A percentile compares a stretch with the other conserved stretches of the same genome.
These are phyloP conservation scores for Hypholoma fasciculare DNA, from an alignment of 768 basidiomycete species.

Conservation along the genomic window DNA sequence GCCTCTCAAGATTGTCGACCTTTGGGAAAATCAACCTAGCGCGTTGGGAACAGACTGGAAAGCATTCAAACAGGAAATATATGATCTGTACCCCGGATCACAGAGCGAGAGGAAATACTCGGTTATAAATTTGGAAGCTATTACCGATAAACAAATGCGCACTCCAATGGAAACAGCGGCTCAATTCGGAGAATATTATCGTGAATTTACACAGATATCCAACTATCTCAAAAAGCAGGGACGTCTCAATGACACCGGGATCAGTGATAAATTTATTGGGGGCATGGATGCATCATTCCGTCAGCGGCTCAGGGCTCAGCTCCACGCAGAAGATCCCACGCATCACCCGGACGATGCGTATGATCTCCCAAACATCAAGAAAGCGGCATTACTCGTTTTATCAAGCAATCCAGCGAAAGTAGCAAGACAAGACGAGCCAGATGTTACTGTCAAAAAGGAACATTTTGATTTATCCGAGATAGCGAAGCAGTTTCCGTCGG, in stretches of 20 bases:
- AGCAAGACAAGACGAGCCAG: neutral
- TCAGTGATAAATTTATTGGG: neutral
- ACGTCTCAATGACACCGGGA: neutral
- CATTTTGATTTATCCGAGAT: too few species aligned
- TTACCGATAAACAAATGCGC: slow-evolving; percentile 5
- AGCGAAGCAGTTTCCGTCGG: neutral
- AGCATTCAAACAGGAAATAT: slow-evolving; percentile 5
- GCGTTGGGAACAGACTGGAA: neutral
- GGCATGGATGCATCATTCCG: neutral
- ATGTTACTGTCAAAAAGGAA: neutral
- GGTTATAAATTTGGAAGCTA: slow-evolving; percentile 2
- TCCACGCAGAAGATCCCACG: neutral
- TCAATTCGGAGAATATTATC: slow-evolving; percentile 5
- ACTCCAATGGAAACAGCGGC: slow-evolving; percentile 1
- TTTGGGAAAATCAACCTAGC: neutral
- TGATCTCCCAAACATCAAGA: neutral
- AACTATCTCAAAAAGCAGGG: slow-evolving; percentile 2
- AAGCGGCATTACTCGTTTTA: neutral
- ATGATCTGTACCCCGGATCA: slow-evolving; percentile 5
- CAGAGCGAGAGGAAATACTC: neutral
- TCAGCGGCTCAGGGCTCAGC: neutral
- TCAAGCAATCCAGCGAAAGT: neutral
- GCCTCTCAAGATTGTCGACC: neutral
- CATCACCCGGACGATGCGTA: neutral
- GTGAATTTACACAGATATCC: neutral